Evolutionary conservation across 2,329 filamentous ascomycete species (phyloP), one percentile per base, ranked within the genome.

Genomic region (Exophiala phaeomuriformis): DNA sequence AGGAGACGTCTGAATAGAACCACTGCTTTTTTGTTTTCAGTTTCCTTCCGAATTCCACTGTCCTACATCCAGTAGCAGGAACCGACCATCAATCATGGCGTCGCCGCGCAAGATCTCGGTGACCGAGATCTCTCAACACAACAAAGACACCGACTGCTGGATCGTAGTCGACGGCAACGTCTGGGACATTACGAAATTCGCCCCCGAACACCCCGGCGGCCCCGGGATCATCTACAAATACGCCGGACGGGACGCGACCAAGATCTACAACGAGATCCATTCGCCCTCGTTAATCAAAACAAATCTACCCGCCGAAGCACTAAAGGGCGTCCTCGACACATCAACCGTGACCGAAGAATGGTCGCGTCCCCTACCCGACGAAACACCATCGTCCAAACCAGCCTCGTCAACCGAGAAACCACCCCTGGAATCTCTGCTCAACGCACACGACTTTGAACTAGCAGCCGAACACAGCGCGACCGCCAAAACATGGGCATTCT

Each of bases 401-500:
- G 50, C 57, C 58, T 55, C 52, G 5, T 47, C 41, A 1, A 42
- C 49, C 29, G 49, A 58, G 58, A 77, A 75, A 52, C 76, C 77
- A 2, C 74, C 77, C 2, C 68, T 83, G 8, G 68, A 75, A n/a
- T 75, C 72, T 7, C 64, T 83, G 28, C 78, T 84, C 63, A 82
- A 74, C 60, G 71, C 77, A 4, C 72, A 82, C 56, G 83, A 86
- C 68, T 85, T 85, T 63, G 76, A 80, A 48, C 54, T 69, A 7
- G 79, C 77, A 0, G 82, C 83, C 3, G 73, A 75, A 10, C 70
- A 71, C 29, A 77, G 75, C 4, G 73, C 83, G 45, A 74, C 75
- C 5, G 74, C 77, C 27, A 86, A 86, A 63, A 79, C 82, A n/a
- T 85, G 81, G 80, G 83, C 83, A 0, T 86, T 85, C 63, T 79